These are phyloP conservation scores for Babesia divergens DNA, from an alignment of 169 alveolate genomes.

Conservation along the genomic window DNA sequence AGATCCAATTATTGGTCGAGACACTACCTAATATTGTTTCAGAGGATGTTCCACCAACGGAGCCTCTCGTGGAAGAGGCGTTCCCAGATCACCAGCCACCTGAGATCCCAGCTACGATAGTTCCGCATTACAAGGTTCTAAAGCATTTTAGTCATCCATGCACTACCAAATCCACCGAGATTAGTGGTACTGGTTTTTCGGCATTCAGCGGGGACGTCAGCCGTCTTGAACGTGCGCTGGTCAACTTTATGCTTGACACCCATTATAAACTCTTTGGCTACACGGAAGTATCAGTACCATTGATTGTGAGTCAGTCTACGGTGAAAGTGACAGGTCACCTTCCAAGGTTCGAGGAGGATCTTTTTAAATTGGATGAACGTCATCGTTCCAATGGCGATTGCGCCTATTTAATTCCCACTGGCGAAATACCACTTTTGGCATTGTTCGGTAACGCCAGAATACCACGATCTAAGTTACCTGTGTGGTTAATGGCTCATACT, in stretches of 20 bases:
- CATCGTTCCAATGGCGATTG: slow-evolving; percentile 65
- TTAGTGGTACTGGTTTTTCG: slow-evolving; percentile 52
- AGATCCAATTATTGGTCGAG: background rate
- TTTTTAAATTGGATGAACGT: slow-evolving; percentile 64
- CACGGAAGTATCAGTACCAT: slow-evolving; percentile 68
- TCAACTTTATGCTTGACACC: slow-evolving; percentile 67
- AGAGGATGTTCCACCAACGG: slow-evolving; percentile 28
- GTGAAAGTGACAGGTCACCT: slow-evolving; percentile 68
- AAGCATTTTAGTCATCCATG: slow-evolving; percentile 21
- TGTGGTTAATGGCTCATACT: slow-evolving; percentile 65
- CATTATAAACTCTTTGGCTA: slow-evolving; percentile 66
- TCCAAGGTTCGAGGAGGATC: slow-evolving; percentile 75
- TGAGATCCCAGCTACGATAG: background rate
- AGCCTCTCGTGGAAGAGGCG: slow-evolving; percentile 2
- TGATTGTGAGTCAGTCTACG: slow-evolving; percentile 58
- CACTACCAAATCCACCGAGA: slow-evolving; percentile 12
- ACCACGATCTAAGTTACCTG: slow-evolving; percentile 53
- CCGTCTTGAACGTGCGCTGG: slow-evolving; percentile 71
- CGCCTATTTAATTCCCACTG: slow-evolving; percentile 77
- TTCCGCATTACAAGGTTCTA: slow-evolving; percentile 47
- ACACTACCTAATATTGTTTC: slow-evolving; percentile 39
- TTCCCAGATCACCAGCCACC: background rate
- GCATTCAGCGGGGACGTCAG: slow-evolving; percentile 45
- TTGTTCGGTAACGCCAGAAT: slow-evolving; percentile 54
- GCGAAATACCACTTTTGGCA: slow-evolving; percentile 73